Conservation (phyloP, 352 stramenopile genomes). For the Phytopythium chamaehyphon region DNA sequence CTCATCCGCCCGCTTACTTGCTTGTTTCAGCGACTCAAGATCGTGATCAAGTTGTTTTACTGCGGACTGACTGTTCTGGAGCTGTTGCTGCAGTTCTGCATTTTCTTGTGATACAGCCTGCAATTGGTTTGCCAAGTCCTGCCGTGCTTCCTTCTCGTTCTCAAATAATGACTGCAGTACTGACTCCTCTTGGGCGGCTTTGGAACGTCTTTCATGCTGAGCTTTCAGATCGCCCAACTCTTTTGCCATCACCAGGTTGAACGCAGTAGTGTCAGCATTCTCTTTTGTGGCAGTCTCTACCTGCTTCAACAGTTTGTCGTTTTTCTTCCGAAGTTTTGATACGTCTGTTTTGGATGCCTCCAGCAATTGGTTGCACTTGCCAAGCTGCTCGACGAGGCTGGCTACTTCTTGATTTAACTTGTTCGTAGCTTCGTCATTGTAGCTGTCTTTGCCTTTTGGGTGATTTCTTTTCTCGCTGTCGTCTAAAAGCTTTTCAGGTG, state of each 20-base stretch:
- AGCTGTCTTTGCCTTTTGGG: not conserved
- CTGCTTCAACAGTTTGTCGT: slow-evolving; percentile 16
- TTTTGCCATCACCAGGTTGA: slow-evolving; percentile 28
- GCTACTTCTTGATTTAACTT: slow-evolving; percentile 16
- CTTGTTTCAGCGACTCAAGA: slow-evolving; percentile 16
- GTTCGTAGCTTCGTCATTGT: not conserved
- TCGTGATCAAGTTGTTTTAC: slow-evolving; percentile 31
- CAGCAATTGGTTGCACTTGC: slow-evolving; percentile 16
- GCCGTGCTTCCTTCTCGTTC: slow-evolving; percentile 13
- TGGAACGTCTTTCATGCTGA: slow-evolving; percentile 14
- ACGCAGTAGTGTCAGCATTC: slow-evolving; percentile 15
- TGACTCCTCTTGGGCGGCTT: slow-evolving; percentile 14
- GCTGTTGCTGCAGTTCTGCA: slow-evolving; percentile 13
- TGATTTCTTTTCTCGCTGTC: not conserved
- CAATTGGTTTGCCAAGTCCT: slow-evolving; percentile 18
- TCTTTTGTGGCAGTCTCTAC: slow-evolving; percentile 20
- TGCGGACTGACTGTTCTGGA: slow-evolving; percentile 24
- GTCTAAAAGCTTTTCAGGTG: too few species aligned
- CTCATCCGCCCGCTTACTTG: slow-evolving; percentile 13
- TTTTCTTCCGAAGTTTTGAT: slow-evolving; percentile 12
- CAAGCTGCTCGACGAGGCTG: slow-evolving; percentile 19
- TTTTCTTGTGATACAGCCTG: slow-evolving; percentile 18
- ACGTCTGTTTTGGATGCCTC: slow-evolving; percentile 16
- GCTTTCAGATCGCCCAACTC: slow-evolving; percentile 21
- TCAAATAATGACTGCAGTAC: not conserved